phyloP scores from a whole-genome alignment of 495 filamentous ascomycete species.

The Bryoglossum gracile region DNA sequence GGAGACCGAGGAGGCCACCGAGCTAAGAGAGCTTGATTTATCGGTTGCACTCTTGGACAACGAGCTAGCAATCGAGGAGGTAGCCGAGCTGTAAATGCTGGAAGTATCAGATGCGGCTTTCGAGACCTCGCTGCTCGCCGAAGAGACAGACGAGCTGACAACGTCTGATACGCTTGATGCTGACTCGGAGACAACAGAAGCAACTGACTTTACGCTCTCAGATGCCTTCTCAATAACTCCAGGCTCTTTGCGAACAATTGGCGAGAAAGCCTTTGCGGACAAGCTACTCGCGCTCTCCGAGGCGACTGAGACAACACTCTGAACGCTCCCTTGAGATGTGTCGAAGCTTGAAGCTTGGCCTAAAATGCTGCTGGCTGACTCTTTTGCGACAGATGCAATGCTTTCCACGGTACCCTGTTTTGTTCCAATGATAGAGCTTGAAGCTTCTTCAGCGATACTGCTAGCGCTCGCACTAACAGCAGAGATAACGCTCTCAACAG shows the following conservation, averaged over 20 bases:
- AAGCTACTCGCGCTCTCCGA: slow-evolving; percentile 22
- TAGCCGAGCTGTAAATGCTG: slow-evolving; percentile 22
- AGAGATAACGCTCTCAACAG: slow-evolving; percentile 21
- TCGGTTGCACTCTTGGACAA: slow-evolving; percentile 20
- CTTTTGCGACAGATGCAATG: slow-evolving; percentile 28
- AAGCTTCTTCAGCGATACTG: slow-evolving; percentile 16
- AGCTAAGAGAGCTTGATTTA: slow-evolving; percentile 16
- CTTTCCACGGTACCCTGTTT: slow-evolving; percentile 28
- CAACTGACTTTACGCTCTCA: slow-evolving; percentile 20
- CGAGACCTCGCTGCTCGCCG: slow-evolving; percentile 10
- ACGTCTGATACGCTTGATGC: slow-evolving; percentile 24
- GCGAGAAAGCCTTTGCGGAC: slow-evolving; percentile 18
- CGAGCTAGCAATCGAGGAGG: slow-evolving; percentile 26
- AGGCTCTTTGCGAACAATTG: slow-evolving; percentile 25
- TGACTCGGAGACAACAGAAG: slow-evolving; percentile 23
- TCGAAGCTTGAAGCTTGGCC: slow-evolving; percentile 31
- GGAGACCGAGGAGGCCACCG: slow-evolving; percentile 15
- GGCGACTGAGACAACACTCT: slow-evolving; percentile 28
- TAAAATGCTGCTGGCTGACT: slow-evolving; percentile 25
- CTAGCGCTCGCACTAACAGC: slow-evolving; percentile 20
- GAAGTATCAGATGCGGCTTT: slow-evolving; percentile 17
- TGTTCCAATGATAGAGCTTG: slow-evolving; percentile 27
- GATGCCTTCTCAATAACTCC: slow-evolving; percentile 24
- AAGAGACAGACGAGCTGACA: slow-evolving; percentile 17
- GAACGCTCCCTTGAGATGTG: slow-evolving; percentile 24